Evolutionary conservation across 2,329 filamentous ascomycete species (phyloP).

Genomic region (Alternaria burnsii): DNA sequence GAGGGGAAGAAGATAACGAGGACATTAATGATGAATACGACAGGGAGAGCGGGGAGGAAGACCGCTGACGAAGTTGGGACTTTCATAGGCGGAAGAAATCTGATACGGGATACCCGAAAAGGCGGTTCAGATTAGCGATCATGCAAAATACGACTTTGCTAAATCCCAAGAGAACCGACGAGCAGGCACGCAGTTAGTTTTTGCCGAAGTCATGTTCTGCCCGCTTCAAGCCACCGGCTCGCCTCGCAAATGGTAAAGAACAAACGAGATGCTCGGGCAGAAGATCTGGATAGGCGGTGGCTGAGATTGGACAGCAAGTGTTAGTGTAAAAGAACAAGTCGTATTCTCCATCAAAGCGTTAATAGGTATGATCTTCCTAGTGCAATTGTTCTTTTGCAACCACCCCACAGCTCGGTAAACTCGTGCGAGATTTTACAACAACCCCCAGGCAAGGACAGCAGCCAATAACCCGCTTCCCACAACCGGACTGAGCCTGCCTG

Average conservation of each 20-base stretch:
- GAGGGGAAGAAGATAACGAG: background rate
- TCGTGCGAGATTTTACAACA: background rate
- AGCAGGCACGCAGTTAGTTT: background rate
- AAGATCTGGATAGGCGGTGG: background rate
- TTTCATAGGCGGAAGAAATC: background rate
- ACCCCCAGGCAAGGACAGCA: constrained; percentile 31
- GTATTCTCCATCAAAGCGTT: background rate
- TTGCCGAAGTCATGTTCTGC: no score
- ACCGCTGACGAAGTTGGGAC: background rate
- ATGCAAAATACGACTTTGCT: background rate
- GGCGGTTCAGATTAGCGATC: background rate
- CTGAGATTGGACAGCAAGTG: background rate
- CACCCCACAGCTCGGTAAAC: background rate
- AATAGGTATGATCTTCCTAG: background rate
- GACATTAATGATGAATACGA: background rate
- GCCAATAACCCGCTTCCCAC: constrained; percentile 30
- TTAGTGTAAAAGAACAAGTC: background rate
- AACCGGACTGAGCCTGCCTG: constrained; percentile 22
- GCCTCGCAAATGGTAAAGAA: background rate
- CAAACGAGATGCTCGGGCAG: background rate
- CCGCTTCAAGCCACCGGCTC: background rate
- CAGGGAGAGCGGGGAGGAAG: background rate
- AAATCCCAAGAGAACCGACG: background rate
- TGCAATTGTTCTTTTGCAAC: no score
- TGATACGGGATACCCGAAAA: background rate